phyloP scores from a whole-genome alignment of 352 stramenopile genomes.

The Phytophthora pisi region DNA sequence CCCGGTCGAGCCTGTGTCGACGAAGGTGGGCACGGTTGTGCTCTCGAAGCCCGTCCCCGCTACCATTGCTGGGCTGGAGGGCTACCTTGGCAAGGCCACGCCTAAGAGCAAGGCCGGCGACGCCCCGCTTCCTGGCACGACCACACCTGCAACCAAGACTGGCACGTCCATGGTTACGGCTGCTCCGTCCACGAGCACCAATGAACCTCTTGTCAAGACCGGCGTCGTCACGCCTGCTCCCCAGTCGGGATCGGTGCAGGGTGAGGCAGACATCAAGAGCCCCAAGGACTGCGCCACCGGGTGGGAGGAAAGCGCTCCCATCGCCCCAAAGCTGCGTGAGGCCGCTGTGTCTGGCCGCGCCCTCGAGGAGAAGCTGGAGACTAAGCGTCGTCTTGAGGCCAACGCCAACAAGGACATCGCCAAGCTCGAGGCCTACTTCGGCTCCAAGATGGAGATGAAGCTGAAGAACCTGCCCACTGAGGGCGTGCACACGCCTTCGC shows the following conservation, averaged over 20 bases:
- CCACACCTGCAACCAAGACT: conserved; percentile 15
- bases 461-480: conserved; percentile 22
- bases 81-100: conserved; percentile 3
- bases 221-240: neutral
- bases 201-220: conserved; percentile 1
- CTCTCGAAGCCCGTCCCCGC: conserved; percentile 17
- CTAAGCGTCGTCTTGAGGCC: conserved; percentile 16
- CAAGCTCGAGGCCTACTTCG: conserved; percentile 27
- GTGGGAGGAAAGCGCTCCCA: conserved; percentile 12
- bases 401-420: conserved; percentile 25
- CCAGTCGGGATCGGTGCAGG: neutral
- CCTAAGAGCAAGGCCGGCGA: conserved; percentile 1
- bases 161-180: conserved; percentile 5
- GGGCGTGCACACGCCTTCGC: conserved; percentile 15
- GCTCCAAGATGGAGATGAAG: conserved; percentile 13
- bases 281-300: conserved; percentile 31
- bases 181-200: conserved; percentile 6
- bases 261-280: neutral
- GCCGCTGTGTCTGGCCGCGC: conserved; percentile 2
- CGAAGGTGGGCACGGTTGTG: conserved; percentile 29
- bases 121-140: neutral
- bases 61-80: conserved; percentile 15
- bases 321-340: conserved; percentile 14
- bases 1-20: conserved; percentile 23
- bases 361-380: conserved; percentile 14